Evolutionary conservation across 768 basidiomycete genomes (phyloP).

Genomic region (Clathrus columnatus): DNA sequence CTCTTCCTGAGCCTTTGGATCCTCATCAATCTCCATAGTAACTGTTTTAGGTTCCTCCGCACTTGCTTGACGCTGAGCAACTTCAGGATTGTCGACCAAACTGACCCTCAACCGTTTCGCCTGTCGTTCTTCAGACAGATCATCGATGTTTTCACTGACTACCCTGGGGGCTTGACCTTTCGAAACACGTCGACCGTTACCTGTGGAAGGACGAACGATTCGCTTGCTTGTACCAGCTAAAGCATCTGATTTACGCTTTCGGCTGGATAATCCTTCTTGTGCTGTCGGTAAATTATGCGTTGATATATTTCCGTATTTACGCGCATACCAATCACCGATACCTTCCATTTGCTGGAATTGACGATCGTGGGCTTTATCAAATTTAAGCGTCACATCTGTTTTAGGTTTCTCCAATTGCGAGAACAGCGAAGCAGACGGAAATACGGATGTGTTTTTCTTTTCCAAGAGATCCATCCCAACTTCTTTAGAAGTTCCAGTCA

Average conservation of each 20-base stretch:
- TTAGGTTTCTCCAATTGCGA: background rate
- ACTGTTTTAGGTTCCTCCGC: background rate
- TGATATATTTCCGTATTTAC: constrained; percentile 24
- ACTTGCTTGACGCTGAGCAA: background rate
- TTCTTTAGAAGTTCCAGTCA: constrained; percentile 40
- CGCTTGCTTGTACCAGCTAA: constrained; percentile 4
- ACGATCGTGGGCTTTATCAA: constrained; percentile 54
- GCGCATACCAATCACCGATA: constrained; percentile 46
- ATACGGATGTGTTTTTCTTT: constrained; percentile 13
- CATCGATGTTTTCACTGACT: constrained; percentile 17
- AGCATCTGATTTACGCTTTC: constrained; percentile 13
- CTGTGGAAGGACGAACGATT: background rate
- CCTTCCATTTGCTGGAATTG: constrained; percentile 74
- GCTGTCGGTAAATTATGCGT: constrained; percentile 4
- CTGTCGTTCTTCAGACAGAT: constrained; percentile 26
- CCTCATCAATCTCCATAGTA: background rate
- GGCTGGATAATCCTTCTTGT: constrained; percentile 7
- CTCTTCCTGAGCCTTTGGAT: background rate
- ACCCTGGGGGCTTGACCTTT: constrained; percentile 40
- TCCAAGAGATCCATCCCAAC: constrained; percentile 39
- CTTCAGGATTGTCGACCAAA: background rate
- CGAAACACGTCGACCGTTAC: constrained; percentile 18
- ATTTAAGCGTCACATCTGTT: constrained; percentile 20
- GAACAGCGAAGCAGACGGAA: background rate
- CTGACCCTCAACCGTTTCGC: constrained; percentile 35